Base-by-base conservation (phyloP, 805 yeast genomes). In the Wickerhamomyces subpelliculosus region DNA sequence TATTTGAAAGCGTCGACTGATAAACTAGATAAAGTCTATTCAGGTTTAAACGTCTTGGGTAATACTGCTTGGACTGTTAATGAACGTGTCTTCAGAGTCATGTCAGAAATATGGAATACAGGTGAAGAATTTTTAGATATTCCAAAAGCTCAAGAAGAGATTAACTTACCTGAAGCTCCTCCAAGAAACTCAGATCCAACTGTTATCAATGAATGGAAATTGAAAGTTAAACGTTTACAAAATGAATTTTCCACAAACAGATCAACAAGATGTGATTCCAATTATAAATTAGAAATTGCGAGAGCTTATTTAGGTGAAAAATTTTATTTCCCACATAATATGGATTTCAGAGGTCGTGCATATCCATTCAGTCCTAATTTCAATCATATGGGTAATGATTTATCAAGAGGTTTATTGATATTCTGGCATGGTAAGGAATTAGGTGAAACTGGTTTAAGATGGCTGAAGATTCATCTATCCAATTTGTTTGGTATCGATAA, bases 221-320 rank as follows among this genome's bases (percentile, higher is more conserved):
- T 77, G 21, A 60, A 67, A 35, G 75, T 84, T 40, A 79, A 78
- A 39, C 68, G 65, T 27, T 50, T 75, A 8, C 69, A 78, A 17
- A 74, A 78, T 45, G 80, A 75, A 31, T 79, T 78, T 43, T 75
- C 84, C 10, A 67, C 81, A 18, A 68, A 73, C 44, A 78, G 93
- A 59, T 89, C 97, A 0, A 84, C 81, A 57, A 76, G 98, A 59
- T 93, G 98, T 65, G 97, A 89, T 60, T 71, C 85, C 45, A 90
- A 93, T 58, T 93, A 93, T 60, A 93, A 87, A 58, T 64, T 93
- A 37, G 98, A 93, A 60, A 87, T 93, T 55, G 97, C 98, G 1
- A 73, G 97, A 46, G 96, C 96, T 0, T 87, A 82, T 60, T 62
- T 83, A 20, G 94, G 94, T 19, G 93, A 84, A 57, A 71, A 72